phyloP scores from a whole-genome alignment of 768 basidiomycete species.

The Floccularia luteovirens region DNA sequence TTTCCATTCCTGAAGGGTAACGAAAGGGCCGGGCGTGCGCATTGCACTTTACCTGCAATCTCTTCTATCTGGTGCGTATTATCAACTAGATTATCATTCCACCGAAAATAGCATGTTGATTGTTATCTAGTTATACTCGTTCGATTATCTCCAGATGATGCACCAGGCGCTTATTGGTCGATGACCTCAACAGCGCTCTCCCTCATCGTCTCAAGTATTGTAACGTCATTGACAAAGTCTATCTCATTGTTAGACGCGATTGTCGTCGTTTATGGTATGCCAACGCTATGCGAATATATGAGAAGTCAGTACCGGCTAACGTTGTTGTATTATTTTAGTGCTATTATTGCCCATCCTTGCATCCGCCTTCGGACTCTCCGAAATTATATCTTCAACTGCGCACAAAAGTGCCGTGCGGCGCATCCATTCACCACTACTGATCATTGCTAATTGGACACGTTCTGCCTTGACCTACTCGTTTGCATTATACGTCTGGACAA shows the following conservation, averaged over 20 bases:
- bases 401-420: conserved; percentile 10
- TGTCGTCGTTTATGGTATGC: conserved; percentile 15
- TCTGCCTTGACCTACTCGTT: conserved; percentile 17
- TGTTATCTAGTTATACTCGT: conserved; percentile 13
- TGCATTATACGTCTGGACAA: conserved; percentile 17
- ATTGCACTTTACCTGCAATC: conserved; percentile 16
- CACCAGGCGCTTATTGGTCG: conserved; percentile 18
- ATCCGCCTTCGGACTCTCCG: conserved; percentile 16
- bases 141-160: conserved; percentile 17
- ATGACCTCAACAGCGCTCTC: conserved; percentile 19
- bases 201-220: conserved; percentile 15
- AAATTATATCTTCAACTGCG: conserved; percentile 9
- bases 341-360: conserved; percentile 15
- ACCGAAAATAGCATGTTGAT: neutral
- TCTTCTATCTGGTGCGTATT: conserved; percentile 12
- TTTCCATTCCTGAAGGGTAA: neutral
- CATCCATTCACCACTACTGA: conserved; percentile 16
- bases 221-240: conserved; percentile 10
- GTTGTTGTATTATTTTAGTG: conserved; percentile 14
- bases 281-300: neutral
- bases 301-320: neutral
- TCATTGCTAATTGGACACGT: conserved; percentile 18
- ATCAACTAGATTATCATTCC: neutral
- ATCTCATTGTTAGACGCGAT: conserved; percentile 17
- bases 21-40: conserved; percentile 15